A percentile compares a stretch with the other conserved stretches of the same genome.
Evolutionary conservation across 2,329 filamentous ascomycete species (phyloP).

Genomic region (Sporothrix variecibatus): DNA sequence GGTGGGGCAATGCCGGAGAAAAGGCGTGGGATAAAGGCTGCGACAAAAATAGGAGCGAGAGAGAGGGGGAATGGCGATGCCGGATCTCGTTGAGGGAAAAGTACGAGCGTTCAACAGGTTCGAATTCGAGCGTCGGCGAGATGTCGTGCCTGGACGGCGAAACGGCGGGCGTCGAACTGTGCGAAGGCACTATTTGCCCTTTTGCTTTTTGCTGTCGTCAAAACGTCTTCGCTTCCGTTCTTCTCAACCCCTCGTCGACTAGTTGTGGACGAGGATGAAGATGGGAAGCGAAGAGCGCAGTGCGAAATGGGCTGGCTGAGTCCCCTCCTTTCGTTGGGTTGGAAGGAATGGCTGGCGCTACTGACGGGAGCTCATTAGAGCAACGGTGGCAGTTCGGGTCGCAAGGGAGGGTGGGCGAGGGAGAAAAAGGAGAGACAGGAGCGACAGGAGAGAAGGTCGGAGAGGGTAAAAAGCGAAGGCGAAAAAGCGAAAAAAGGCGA

Average conservation of each 20-base stretch:
- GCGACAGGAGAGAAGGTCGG: conserved; percentile 4
- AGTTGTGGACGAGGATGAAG: conserved; percentile 1
- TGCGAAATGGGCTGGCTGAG: neutral
- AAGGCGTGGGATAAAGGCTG: neutral
- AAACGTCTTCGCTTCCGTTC: conserved; percentile 11
- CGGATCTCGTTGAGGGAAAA: neutral
- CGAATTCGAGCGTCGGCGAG: neutral
- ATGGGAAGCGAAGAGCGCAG: conserved; percentile 7
- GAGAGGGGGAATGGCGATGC: neutral
- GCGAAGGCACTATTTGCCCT: neutral
- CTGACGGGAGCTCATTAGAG: conserved; percentile 21
- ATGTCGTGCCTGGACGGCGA: neutral
- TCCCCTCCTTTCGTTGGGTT: neutral
- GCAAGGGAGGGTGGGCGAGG: neutral
- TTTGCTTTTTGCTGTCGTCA: neutral
- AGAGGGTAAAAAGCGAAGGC: neutral
- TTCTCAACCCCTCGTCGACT: conserved; percentile 1
- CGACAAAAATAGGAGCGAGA: neutral
- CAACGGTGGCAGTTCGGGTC: conserved; percentile 18
- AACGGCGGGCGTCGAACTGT: neutral
- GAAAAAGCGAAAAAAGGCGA: neutral
- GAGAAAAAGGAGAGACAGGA: neutral
- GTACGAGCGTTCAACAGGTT: neutral
- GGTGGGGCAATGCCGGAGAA: neutral
- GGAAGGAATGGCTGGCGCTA: conserved; percentile 13